Conservation (phyloP, 495 filamentous ascomycete species). For the Penicillium cataractarum region DNA sequence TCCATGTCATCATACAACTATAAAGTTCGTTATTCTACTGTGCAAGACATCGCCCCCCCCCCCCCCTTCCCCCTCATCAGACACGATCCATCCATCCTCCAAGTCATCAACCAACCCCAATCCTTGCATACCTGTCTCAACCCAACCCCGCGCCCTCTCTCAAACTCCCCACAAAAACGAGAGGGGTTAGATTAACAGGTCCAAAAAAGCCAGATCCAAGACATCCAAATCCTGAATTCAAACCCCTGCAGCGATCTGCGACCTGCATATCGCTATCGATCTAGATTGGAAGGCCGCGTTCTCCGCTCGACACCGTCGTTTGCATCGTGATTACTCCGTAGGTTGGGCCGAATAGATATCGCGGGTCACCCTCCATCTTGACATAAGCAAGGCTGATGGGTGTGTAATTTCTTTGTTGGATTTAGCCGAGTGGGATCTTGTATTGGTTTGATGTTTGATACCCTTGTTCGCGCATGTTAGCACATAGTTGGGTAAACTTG, state of each 20-base stretch:
- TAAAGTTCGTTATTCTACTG: too few relatives aligned
- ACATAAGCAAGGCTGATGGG: background rate
- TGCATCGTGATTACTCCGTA: background rate
- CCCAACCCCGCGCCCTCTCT: background rate
- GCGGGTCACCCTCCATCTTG: background rate
- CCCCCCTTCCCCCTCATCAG: background rate
- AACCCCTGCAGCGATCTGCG: constrained; percentile 34
- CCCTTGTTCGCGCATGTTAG: background rate
- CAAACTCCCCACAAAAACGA: background rate
- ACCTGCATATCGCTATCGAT: constrained; percentile 21
- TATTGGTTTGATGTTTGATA: background rate
- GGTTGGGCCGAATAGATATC: background rate
- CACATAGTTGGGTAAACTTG: background rate
- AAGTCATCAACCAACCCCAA: background rate
- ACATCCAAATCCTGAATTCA: constrained; percentile 8
- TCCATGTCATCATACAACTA: background rate
- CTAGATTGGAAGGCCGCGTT: constrained; percentile 23
- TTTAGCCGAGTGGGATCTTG: background rate
- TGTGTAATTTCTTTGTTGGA: background rate
- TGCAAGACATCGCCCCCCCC: too few relatives aligned
- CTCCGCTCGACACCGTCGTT: constrained; percentile 11
- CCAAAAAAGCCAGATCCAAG: background rate
- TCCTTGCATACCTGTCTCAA: constrained; percentile 6
- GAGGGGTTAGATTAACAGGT: background rate
- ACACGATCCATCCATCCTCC: background rate